These are phyloP conservation scores for Mallotus nudiflorus DNA, from an alignment of 345 rosid genomes.

Conservation along the genomic window DNA sequence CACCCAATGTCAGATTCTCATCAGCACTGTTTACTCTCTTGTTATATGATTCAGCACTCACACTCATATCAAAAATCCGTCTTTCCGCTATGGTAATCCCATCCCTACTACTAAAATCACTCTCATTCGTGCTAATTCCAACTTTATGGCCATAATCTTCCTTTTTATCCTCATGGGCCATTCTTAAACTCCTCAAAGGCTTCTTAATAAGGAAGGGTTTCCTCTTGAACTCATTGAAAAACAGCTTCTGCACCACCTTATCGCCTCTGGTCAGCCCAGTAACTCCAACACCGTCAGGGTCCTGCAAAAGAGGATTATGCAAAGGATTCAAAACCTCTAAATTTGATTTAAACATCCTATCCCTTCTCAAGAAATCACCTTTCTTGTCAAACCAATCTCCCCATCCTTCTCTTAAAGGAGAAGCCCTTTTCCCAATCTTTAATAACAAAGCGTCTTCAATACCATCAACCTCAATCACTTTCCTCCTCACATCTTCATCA, in stretches of 20 bases:
- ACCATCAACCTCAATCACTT: conserved; percentile 57
- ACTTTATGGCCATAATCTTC: conserved; percentile 23
- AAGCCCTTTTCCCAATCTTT: conserved; percentile 53
- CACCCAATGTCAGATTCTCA: conserved; percentile 3
- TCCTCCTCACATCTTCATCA: conserved; percentile 70
- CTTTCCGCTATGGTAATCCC: conserved; percentile 49
- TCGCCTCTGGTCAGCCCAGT: conserved; percentile 78
- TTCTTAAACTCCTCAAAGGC: conserved; percentile 48
- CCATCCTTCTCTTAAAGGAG: conserved; percentile 86
- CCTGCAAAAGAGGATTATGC: conserved; percentile 86
- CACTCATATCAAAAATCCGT: conserved; percentile 47
- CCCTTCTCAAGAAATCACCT: conserved; percentile 80
- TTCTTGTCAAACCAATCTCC: conserved; percentile 97
- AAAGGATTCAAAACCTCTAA: conserved; percentile 75
- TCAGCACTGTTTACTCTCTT: conserved; percentile 11
- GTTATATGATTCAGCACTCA: conserved; percentile 10
- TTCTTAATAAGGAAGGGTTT: conserved; percentile 68
- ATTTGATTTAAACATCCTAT: conserved; percentile 78
- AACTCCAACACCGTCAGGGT: conserved; percentile 79
- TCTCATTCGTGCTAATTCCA: conserved; percentile 21
- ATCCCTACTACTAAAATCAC: conserved; percentile 5
- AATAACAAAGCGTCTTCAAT: conserved; percentile 76
- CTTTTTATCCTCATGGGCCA: conserved; percentile 5
- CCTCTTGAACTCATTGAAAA: conserved; percentile 60
- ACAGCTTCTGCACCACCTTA: conserved; percentile 64